Base-by-base conservation (phyloP, 352 stramenopile genomes). In the Phytophthora multivora region DNA sequence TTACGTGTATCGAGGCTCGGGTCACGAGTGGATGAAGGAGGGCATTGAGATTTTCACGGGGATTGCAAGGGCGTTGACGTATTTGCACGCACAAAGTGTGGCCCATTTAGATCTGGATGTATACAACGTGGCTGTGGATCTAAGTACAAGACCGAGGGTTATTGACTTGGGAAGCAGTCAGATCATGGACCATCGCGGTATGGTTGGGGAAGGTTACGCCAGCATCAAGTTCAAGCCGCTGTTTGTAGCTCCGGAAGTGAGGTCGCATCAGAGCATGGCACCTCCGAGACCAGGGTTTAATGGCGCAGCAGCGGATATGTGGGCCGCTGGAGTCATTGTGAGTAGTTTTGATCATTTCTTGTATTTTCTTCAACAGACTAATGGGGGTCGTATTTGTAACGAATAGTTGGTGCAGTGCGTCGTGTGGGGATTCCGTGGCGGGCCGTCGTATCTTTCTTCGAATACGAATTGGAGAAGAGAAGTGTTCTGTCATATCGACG, bases 171-270 rank as follows among this genome's bases (percentile, higher is more conserved):
- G 86, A 26, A 93, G 84, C 63, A 83, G 69, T 50, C 86, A 91
- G 62, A 63, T 95, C 36, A 84, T 93, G 63, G 83, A 93, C 54
- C 76, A 91, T 58, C 66, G 75, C 38, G 74, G 79, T 0, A 28
- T 85, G 23, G 86, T 87, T 19, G 84, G 79, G 1, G 72, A 59
- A 1, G 86, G 86, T 0, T 71, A 79, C 58, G 80, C 88, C 8
- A 77, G 71, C n/a, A 90, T 95, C 74, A 95, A 95, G 74, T 89
- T 75, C 62, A 95, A 95, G 43, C 80, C 79, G 12, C 55, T 86
- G 38, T 95, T 91, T 59, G 83, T 92, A 30, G 69, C 86, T 2
- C 86, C 86, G 1, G 86, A 95, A 64, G 71, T 95, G 57, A 71
- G 80, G 30, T 66, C 66, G 8, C 77, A 93, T 52, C 73, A 87